Conservation (phyloP, 192 early-diverging fungal species). For the Umbelopsis isabellina region DNA sequence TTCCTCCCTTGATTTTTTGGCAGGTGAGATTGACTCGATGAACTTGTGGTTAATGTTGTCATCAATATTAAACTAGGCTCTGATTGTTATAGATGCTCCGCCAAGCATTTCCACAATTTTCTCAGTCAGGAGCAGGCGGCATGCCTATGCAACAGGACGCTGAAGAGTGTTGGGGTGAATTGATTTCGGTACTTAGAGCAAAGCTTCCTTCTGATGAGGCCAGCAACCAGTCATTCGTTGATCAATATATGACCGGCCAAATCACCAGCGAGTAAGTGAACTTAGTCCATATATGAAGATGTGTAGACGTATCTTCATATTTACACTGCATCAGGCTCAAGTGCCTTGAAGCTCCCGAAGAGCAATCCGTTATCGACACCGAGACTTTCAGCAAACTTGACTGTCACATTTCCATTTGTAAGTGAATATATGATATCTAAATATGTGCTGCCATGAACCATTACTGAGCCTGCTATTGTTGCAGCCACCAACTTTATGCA, state of each 20-base stretch:
- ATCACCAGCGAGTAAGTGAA: constrained; percentile 40
- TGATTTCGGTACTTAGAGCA: constrained; percentile 71
- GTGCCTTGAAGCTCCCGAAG: constrained; percentile 82
- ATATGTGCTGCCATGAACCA: background rate
- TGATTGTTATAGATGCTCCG: constrained; percentile 60
- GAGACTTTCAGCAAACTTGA: constrained; percentile 82
- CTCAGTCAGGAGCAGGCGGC: constrained; percentile 71
- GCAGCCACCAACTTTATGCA: constrained; percentile 78
- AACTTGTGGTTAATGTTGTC: background rate
- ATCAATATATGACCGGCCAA: constrained; percentile 82
- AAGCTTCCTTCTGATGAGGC: constrained; percentile 48
- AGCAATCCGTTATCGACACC: constrained; percentile 58
- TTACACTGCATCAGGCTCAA: constrained; percentile 51
- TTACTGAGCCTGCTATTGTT: background rate
- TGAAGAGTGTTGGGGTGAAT: constrained; percentile 95
- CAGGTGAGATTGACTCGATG: constrained; percentile 47
- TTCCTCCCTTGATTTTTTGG: constrained; percentile 80
- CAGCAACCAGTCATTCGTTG: constrained; percentile 62
- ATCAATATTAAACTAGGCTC: background rate
- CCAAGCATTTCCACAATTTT: constrained; percentile 84
- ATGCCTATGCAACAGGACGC: constrained; percentile 95
- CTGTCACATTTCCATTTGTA: constrained; percentile 65
- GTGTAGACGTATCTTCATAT: background rate
- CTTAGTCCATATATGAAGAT: background rate
- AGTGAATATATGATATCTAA: background rate